Evolutionary conservation across 306 rosid genomes (phyloP).

Genomic region (Erythrophleum fordii): DNA sequence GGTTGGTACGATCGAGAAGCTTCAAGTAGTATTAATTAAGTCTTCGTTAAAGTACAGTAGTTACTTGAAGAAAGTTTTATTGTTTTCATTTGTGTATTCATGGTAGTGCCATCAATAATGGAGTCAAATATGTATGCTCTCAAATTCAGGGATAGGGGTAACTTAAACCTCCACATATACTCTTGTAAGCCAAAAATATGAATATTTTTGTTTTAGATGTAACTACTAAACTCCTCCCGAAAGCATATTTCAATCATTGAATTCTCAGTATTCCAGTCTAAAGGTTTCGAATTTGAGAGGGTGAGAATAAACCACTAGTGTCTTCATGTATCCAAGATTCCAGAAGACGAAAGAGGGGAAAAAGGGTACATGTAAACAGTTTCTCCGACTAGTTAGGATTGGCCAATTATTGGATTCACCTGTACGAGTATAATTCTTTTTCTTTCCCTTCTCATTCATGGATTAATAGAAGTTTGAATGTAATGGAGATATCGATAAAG

Average conservation of each 20-base stretch:
- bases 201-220: background rate
- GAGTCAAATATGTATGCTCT: background rate
- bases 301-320: too few species aligned
- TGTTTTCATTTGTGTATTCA: background rate
- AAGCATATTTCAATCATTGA: background rate
- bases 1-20: background rate
- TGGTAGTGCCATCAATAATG: background rate
- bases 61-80: too few species aligned
- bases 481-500: background rate
- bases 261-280: background rate
- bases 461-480: background rate
- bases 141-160: background rate
- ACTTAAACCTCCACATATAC: background rate
- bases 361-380: background rate
- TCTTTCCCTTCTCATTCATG: background rate
- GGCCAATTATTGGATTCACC: background rate
- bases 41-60: background rate
- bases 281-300: background rate
- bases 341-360: too few species aligned
- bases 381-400: background rate
- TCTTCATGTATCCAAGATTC: too few species aligned
- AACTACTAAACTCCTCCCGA: background rate
- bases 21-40: background rate
- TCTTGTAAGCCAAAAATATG: background rate
- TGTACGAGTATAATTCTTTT: background rate